Base-by-base conservation (phyloP, 1,284 basidiomycete species). In the Hymenochaete sp. region DNA sequence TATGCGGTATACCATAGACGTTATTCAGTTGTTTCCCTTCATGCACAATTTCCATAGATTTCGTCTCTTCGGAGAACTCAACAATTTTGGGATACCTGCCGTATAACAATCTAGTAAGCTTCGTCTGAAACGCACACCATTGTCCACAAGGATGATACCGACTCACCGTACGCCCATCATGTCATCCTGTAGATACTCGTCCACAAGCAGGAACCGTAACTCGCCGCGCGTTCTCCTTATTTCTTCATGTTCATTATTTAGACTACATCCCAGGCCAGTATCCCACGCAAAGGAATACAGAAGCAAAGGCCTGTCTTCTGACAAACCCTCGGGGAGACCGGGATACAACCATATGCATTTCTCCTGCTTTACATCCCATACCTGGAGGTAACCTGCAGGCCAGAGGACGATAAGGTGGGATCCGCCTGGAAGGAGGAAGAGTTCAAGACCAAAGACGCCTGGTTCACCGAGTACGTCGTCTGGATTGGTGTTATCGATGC, bases 311-410 rank as follows among this genome's bases (percentile, higher is more conserved):
- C 39, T 28, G 39, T 41, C 39, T 21, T 41, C 39, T 11, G 39
- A 29, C 19, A 19, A 14, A n/a, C 39, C 39, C 32, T 41, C 39
- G 9, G 39, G 39, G 26, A 41, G 39, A 21, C n/a, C 26, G n/a
- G 47, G 42, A 32, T 48, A 48, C 13, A 42, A 44, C 42, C 42
- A 44, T 2, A 39, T 3, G 14, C 41, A 44, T 9, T 28, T 35
- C 10, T 22, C 25, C 6, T 14, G 7, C 8, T 7, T n/a, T 10
- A 48, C 47, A 21, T 48, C 19, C 47, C 47, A 48, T 27, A 35
- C 43, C 19, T 48, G 47, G 26, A 48, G 9, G 21, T 44, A 26
- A n/a, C 47, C 47, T 10, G 19, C 33, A 5, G 47, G 36, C 42
- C 47, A 48, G 29, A 38, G 21, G 1, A 48, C 38, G 8, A 48